These are phyloP conservation scores for Rubia yunnanensis DNA, from an alignment of 257 asterid species.

Conservation along the genomic window DNA sequence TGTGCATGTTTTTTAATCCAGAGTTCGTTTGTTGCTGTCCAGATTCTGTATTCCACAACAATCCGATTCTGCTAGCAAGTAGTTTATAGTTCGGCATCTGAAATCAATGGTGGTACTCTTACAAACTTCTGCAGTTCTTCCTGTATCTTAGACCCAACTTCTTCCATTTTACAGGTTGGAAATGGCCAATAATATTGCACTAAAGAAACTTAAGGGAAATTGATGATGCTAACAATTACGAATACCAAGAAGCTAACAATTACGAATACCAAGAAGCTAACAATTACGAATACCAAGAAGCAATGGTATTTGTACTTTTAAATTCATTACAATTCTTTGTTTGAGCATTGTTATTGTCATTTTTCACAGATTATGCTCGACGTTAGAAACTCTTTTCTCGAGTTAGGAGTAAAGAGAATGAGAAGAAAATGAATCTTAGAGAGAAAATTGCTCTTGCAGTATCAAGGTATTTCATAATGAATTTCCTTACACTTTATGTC, in stretches of 20 bases:
- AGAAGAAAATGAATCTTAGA: constrained; percentile 55
- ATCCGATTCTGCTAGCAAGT: constrained; percentile 47
- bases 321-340: constrained; percentile 6
- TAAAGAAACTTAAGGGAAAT: constrained; percentile 42
- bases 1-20: too few species aligned
- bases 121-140: constrained; percentile 13
- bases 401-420: constrained; percentile 59
- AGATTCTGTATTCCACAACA: too few species aligned
- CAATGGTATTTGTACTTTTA: constrained; percentile 46
- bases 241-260: too few species aligned
- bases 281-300: constrained; percentile 51
- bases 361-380: constrained; percentile 14
- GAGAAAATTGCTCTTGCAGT: constrained; percentile 84
- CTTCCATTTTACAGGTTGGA: constrained; percentile 35
- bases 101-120: neutral
- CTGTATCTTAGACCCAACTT: constrained; percentile 7
- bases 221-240: too few species aligned
- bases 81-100: constrained; percentile 17
- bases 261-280: too few species aligned
- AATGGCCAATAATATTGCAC: constrained; percentile 37
- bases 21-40: too few species aligned
- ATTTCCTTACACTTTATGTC: constrained; percentile 4
- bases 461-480: constrained; percentile 45
- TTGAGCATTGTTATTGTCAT: neutral
- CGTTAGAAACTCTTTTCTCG: constrained; percentile 52